These are phyloP conservation scores for Perkinsus marinus DNA, from an alignment of 169 alveolate species.

Conservation along the genomic window DNA sequence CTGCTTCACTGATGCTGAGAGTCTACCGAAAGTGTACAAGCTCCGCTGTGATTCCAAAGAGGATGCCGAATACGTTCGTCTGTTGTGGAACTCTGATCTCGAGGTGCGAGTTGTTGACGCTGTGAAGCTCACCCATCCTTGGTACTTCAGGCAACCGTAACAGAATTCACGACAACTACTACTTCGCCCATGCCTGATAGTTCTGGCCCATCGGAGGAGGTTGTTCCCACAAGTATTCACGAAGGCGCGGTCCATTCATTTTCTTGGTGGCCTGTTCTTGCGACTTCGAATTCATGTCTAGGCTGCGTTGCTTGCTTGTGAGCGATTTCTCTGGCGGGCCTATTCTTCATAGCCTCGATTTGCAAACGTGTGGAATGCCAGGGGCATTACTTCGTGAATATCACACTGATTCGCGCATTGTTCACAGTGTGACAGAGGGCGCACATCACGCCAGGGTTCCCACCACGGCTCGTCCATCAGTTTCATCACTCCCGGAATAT, in stretches of 20 bases:
- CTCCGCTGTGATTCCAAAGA: background rate
- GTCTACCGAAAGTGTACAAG: background rate
- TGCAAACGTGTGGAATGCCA: too few relatives aligned
- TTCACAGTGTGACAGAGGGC: background rate
- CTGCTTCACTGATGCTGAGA: background rate
- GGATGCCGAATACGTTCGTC: background rate
- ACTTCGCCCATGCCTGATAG: background rate
- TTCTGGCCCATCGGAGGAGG: background rate
- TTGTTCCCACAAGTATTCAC: background rate
- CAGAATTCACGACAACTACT: background rate
- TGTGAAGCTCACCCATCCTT: background rate
- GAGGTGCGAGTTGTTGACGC: background rate
- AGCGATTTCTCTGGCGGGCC: too few relatives aligned
- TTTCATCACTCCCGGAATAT: background rate
- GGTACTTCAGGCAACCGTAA: background rate
- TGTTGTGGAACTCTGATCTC: background rate
- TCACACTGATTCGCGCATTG: background rate
- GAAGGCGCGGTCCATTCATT: background rate
- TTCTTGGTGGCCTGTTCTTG: too few relatives aligned
- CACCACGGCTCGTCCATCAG: background rate
- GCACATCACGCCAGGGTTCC: too few relatives aligned
- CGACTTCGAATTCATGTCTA: too few relatives aligned
- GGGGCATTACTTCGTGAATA: too few relatives aligned
- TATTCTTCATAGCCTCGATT: too few relatives aligned
- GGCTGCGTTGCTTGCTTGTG: too few relatives aligned